Conservation (phyloP, 805 yeast genomes). For the Starmerella bacillaris region DNA sequence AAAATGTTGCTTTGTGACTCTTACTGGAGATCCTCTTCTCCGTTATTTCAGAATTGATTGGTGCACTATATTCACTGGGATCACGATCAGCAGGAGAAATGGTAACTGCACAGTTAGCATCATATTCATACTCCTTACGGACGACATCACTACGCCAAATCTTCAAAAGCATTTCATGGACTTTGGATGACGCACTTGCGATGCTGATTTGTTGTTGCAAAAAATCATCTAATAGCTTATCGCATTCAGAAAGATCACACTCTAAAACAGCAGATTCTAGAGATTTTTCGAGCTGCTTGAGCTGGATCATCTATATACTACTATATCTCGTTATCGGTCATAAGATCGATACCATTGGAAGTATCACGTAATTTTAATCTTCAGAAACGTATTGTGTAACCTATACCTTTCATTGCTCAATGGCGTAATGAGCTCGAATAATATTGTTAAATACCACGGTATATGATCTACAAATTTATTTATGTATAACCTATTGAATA, state of each 20-base stretch:
- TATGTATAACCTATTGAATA: too few species aligned
- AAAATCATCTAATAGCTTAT: conserved; percentile 10
- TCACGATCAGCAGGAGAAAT: too few species aligned
- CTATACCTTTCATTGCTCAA: too few species aligned
- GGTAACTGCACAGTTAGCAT: conserved; percentile 2
- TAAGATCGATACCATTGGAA: too few species aligned
- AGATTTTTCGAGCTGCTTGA: conserved; percentile 13
- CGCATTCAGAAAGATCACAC: conserved; percentile 4
- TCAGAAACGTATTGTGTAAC: too few species aligned
- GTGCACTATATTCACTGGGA: not conserved
- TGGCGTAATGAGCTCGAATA: too few species aligned
- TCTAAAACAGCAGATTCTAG: conserved; percentile 14
- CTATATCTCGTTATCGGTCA: too few species aligned
- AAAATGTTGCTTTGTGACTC: conserved; percentile 18
- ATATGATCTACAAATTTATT: too few species aligned
- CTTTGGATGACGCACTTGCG: conserved; percentile 16
- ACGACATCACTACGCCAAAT: conserved; percentile 15
- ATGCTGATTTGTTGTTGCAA: conserved; percentile 14
- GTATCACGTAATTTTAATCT: too few species aligned
- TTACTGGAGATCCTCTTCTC: not conserved
- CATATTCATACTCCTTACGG: conserved; percentile 1
- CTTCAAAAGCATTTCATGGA: conserved; percentile 23
- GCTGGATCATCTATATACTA: too few species aligned
- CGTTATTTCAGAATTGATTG: conserved; percentile 3
- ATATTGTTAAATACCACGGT: too few species aligned